Percentiles rank a stretch among this genome's conserved stretches.
Conservation (phyloP, 345 rosid species). For the Bruguiera parviflora region DNA sequence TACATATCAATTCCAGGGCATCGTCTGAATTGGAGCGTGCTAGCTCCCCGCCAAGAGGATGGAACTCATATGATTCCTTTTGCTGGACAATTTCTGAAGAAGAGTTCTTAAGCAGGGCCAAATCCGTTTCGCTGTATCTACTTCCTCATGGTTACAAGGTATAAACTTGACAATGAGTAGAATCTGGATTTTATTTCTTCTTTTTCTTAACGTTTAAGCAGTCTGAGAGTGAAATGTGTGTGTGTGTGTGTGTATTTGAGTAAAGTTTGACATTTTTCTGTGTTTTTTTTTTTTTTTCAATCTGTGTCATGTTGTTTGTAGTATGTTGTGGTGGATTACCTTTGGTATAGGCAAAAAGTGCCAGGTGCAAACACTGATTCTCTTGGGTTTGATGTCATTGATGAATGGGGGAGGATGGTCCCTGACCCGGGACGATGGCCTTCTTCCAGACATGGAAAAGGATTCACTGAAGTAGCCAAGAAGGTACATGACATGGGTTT, state of each 20-base stretch:
- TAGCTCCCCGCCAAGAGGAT: constrained; percentile 84
- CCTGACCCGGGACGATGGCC: constrained; percentile 93
- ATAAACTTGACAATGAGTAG: constrained; percentile 6
- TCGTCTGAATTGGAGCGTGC: constrained; percentile 39
- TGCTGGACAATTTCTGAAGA: constrained; percentile 83
- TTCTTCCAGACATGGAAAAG: constrained; percentile 74
- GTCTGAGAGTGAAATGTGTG: neutral
- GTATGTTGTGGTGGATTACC: constrained; percentile 96
- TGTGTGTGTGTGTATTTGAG: too few relatives aligned
- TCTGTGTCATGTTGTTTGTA: constrained; percentile 21
- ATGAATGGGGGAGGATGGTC: constrained; percentile 85
- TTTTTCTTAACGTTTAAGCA: neutral
- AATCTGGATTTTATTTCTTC: neutral
- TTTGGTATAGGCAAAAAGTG: constrained; percentile 84
- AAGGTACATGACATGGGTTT: constrained; percentile 82
- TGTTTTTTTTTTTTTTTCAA: constrained; percentile 3
- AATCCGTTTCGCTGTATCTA: constrained; percentile 56
- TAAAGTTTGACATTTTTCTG: neutral
- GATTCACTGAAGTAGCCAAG: constrained; percentile 70
- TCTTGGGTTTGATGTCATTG: constrained; percentile 86
- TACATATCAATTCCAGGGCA: constrained; percentile 26
- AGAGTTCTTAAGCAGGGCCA: constrained; percentile 75
- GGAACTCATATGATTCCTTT: constrained; percentile 95
- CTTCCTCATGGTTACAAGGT: constrained; percentile 75
- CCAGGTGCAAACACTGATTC: constrained; percentile 68